Conservation (phyloP, 2,329 filamentous ascomycete genomes). For the Leptosphaerulina australis region DNA sequence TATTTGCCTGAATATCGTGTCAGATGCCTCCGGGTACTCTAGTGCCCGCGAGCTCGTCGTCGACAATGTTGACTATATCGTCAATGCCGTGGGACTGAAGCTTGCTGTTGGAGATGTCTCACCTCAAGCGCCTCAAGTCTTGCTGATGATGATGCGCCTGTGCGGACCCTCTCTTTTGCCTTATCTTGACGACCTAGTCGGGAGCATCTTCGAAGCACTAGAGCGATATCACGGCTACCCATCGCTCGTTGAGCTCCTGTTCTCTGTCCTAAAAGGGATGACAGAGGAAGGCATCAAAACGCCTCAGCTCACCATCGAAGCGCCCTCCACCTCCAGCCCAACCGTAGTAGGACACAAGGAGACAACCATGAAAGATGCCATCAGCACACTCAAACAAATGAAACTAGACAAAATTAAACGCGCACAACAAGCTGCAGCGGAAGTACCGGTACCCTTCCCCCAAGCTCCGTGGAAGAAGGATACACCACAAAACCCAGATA, state of each 20-base stretch:
- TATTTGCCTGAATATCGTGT: constrained; percentile 79
- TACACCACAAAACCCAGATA: constrained; percentile 40
- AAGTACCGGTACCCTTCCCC: constrained; percentile 33
- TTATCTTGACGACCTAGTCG: constrained; percentile 88
- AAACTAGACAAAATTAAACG: constrained; percentile 34
- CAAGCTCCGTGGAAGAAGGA: constrained; percentile 44
- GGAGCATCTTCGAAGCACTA: constrained; percentile 89
- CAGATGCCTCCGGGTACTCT: constrained; percentile 73
- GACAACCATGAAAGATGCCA: constrained; percentile 27
- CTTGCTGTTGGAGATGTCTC: constrained; percentile 92
- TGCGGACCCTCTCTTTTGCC: constrained; percentile 82
- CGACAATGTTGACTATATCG: constrained; percentile 93
- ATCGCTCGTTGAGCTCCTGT: constrained; percentile 81
- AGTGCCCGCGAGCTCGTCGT: constrained; percentile 81
- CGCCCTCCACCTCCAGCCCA: background rate
- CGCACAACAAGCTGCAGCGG: constrained; percentile 33
- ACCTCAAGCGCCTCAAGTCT: constrained; percentile 85
- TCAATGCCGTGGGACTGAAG: constrained; percentile 87
- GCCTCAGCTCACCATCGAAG: constrained; percentile 54
- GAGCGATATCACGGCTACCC: constrained; percentile 96
- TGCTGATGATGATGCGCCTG: constrained; percentile 92
- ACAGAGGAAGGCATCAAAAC: constrained; percentile 77
- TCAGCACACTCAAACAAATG: constrained; percentile 44
- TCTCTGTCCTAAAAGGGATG: constrained; percentile 79
- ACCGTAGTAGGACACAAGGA: constrained; percentile 6